Evolutionary conservation across 495 filamentous ascomycete genomes (phyloP).

Genomic region (Aspergillus ellipticus): DNA sequence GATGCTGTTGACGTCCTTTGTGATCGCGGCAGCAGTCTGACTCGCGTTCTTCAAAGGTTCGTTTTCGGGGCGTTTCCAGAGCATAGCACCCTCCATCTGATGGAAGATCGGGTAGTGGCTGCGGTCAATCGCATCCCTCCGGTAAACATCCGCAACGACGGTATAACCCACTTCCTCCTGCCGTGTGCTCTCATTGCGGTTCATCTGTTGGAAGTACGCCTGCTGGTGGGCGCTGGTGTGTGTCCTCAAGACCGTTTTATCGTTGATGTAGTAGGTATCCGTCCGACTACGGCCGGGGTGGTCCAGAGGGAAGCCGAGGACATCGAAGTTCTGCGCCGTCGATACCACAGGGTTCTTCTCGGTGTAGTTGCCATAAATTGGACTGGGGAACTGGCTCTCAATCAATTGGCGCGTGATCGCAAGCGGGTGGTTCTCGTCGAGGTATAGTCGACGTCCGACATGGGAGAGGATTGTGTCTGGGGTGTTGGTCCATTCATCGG

Average conservation of each 20-base stretch:
- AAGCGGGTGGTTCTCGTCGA: conserved; percentile 84
- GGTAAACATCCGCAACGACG: conserved; percentile 93
- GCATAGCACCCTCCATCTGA: conserved; percentile 93
- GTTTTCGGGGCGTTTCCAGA: conserved; percentile 74
- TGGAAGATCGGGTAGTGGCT: conserved; percentile 97
- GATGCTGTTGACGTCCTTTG: conserved; percentile 61
- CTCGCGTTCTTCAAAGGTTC: conserved; percentile 49
- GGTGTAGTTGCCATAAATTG: conserved; percentile 72
- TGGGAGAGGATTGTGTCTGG: conserved; percentile 69
- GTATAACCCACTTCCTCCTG: conserved; percentile 75
- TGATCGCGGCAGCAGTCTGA: conserved; percentile 46
- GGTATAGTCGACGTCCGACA: conserved; percentile 72
- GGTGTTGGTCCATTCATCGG: conserved; percentile 83
- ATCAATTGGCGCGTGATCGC: conserved; percentile 87
- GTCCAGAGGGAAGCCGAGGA: conserved; percentile 80
- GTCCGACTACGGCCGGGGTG: conserved; percentile 84
- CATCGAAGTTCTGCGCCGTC: conserved; percentile 88
- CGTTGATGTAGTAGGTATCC: conserved; percentile 96
- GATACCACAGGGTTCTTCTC: conserved; percentile 80
- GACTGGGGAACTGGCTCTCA: conserved; percentile 77
- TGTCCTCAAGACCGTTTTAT: conserved; percentile 77
- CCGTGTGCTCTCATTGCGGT: conserved; percentile 40
- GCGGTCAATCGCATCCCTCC: conserved; percentile 89
- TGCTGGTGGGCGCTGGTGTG: conserved; percentile 93
- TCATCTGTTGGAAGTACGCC: conserved; percentile 67